Conservation (phyloP, 140 eudicot genomes). For the Ambrosia hybrid region DNA sequence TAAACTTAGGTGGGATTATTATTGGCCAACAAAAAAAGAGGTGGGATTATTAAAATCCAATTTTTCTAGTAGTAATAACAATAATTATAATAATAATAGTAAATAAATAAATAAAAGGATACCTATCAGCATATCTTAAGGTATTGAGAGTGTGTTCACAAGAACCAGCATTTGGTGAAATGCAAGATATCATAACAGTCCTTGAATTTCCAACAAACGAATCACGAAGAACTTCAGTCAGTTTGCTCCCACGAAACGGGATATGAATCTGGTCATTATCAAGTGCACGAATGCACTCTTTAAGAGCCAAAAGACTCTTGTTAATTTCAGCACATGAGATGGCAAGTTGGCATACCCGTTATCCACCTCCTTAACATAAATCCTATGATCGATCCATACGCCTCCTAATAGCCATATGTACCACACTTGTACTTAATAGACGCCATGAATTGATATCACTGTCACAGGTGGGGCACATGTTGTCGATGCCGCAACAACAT, state of each 20-base stretch:
- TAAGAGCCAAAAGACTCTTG: constrained; percentile 94
- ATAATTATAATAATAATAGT: neutral
- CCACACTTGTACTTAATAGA: no score
- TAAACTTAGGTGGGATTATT: no score
- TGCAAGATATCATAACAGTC: constrained; percentile 98
- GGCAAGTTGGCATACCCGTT: no score
- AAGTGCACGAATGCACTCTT: constrained; percentile 99
- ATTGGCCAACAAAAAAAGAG: no score
- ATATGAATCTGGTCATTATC: constrained; percentile 98
- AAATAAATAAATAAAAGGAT: neutral
- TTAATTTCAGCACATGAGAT: constrained; percentile 84
- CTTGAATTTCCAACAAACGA: constrained; percentile 97
- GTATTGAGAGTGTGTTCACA: constrained; percentile 99
- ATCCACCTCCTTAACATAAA: no score
- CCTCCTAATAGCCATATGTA: no score
- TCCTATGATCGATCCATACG: no score
- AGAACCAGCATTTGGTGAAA: constrained; percentile 95
- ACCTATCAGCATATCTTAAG: constrained; percentile 92
- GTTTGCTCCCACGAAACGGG: constrained; percentile 98
- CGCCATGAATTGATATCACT: no score
- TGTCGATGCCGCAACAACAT: no score
- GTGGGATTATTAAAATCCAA: no score
- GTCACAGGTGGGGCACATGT: no score
- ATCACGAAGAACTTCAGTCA: constrained; percentile 97
- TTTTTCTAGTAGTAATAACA: no score